These are phyloP conservation scores for Sporisorium iseilematis-ciliati DNA, from an alignment of 1,284 basidiomycete species.

Conservation along the genomic window DNA sequence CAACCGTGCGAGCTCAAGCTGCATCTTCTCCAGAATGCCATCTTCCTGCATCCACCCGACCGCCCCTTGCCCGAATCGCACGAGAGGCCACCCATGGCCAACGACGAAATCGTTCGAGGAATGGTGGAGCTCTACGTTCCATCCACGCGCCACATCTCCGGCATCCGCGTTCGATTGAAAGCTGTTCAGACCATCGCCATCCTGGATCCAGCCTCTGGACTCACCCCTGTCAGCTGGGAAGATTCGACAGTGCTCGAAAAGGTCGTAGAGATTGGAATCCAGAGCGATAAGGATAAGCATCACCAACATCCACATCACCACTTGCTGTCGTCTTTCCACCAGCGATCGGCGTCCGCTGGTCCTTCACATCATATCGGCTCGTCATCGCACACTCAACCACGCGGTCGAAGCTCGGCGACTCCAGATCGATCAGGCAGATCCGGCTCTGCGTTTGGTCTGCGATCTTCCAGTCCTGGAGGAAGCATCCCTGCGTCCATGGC, in stretches of 20 bases:
- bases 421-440: conserved; percentile 46
- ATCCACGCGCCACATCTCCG: conserved; percentile 62
- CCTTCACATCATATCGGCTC: conserved; percentile 18
- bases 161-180: conserved; percentile 64
- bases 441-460: conserved; percentile 47
- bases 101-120: conserved; percentile 67
- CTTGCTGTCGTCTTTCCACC: conserved; percentile 24
- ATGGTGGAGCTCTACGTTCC: conserved; percentile 68
- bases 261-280: conserved; percentile 65
- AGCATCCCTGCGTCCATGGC: conserved; percentile 56
- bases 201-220: conserved; percentile 56
- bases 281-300: conserved; percentile 45
- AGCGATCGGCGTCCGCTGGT: conserved; percentile 35
- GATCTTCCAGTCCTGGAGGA: conserved; percentile 46
- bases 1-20: conserved; percentile 66
- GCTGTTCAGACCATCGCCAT: conserved; percentile 67
- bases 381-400: conserved; percentile 24
- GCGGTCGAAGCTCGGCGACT: conserved; percentile 37
- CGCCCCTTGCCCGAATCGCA: conserved; percentile 52
- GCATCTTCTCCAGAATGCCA: conserved; percentile 65
- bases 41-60: conserved; percentile 66
- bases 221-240: conserved; percentile 64
- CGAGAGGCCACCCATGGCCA: conserved; percentile 62
- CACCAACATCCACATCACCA: conserved; percentile 25
- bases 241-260: conserved; percentile 66